Percentiles rank a stretch among this genome's conserved stretches.
Conservation (phyloP, 345 rosid species). For the Gossypium mustelinum region DNA sequence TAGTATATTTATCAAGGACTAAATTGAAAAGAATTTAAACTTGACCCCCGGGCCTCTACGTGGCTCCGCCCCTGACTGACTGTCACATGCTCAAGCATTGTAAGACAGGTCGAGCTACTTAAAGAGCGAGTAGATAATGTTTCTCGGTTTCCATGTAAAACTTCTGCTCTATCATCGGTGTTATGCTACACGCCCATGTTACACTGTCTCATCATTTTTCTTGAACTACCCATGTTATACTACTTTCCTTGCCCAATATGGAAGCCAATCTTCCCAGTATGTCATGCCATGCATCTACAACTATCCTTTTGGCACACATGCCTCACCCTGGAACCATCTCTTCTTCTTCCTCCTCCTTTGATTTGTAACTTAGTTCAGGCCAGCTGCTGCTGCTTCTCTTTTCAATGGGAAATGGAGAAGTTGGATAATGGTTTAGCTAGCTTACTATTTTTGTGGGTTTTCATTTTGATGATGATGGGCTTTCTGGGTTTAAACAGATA, state of each 20-base stretch:
- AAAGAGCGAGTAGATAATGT: too few species aligned
- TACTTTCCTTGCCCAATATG: background rate
- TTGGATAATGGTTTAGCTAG: background rate
- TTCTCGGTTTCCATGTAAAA: too few species aligned
- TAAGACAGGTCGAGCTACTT: too few species aligned
- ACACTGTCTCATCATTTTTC: too few species aligned
- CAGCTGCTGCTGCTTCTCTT: slow-evolving; percentile 11
- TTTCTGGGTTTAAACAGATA: background rate
- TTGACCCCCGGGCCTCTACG: too few species aligned
- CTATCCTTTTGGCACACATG: background rate
- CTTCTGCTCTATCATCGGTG: too few species aligned
- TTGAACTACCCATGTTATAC: background rate
- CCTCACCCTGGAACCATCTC: background rate
- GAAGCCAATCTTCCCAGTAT: background rate
- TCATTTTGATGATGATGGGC: background rate
- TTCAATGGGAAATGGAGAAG: background rate
- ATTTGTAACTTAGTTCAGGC: background rate
- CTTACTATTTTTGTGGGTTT: background rate
- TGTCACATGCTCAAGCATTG: too few species aligned
- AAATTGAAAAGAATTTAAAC: too few species aligned
- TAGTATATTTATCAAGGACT: too few species aligned
- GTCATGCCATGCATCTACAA: background rate
- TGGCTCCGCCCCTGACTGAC: too few species aligned
- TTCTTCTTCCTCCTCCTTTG: background rate
- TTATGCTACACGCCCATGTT: too few species aligned